Evolutionary conservation across 2,329 filamentous ascomycete genomes (phyloP).

Genomic region (Alternaria consortialis): DNA sequence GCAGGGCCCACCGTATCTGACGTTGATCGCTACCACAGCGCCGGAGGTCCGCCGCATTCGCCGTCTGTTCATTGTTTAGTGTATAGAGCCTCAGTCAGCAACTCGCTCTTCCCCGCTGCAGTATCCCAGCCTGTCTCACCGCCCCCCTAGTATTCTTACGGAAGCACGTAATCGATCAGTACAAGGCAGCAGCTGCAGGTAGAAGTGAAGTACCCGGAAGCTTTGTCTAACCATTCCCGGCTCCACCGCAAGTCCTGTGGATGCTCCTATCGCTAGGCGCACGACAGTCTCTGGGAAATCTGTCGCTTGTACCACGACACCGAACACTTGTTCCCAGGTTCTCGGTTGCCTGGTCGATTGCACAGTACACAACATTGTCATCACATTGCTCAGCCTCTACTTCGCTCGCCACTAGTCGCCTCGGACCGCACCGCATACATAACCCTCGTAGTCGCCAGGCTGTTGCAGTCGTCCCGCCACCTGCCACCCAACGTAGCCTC

Average conservation of each 20-base stretch:
- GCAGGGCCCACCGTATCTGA: constrained; percentile 14
- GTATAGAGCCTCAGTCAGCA: constrained; percentile 10
- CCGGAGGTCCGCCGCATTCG: constrained; percentile 15
- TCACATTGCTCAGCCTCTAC: constrained; percentile 18
- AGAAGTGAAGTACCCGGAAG: constrained; percentile 9
- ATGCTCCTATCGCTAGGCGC: constrained; percentile 32
- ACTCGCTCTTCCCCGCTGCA: constrained; percentile 11
- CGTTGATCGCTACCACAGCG: constrained; percentile 19
- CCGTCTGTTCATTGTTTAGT: constrained; percentile 9
- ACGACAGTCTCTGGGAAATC: constrained; percentile 36
- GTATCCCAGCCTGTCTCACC: constrained; percentile 28
- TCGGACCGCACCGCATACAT: constrained; percentile 31
- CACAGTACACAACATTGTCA: constrained; percentile 26
- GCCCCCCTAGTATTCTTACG: constrained; percentile 15
- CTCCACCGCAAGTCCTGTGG: constrained; percentile 35
- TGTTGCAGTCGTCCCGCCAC: constrained; percentile 17
- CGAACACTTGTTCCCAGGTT: constrained; percentile 17
- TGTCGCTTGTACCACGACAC: constrained; percentile 28
- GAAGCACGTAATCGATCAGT: constrained; percentile 6
- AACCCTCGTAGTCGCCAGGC: constrained; percentile 22
- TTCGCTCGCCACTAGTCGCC: constrained; percentile 31
- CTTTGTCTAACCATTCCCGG: constrained; percentile 6
- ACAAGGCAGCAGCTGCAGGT: constrained; percentile 9
- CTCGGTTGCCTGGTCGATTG: constrained; percentile 20
- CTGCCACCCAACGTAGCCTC: constrained; percentile 20